These are phyloP conservation scores for Nicotiana attenuata DNA, from an alignment of 257 asterid genomes.

Conservation along the genomic window DNA sequence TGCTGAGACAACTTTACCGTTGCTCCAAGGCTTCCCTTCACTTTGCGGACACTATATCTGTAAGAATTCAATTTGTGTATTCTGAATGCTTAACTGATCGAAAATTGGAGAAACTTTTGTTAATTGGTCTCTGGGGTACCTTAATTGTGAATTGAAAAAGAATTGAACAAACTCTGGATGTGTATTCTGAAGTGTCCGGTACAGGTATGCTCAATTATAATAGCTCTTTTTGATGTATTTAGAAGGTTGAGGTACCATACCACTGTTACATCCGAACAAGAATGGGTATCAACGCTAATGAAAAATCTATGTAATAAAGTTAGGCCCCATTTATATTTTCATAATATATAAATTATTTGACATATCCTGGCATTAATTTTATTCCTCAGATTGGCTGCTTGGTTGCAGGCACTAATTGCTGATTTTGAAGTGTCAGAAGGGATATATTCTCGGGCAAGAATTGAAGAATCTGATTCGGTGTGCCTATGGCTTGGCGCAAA, in stretches of 20 bases:
- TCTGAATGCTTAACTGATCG: not conserved
- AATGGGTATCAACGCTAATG: not conserved
- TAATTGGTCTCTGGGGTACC: not conserved
- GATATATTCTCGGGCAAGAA: slow-evolving; percentile 75
- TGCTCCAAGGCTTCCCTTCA: not conserved
- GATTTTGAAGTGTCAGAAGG: slow-evolving; percentile 98
- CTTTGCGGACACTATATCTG: not conserved
- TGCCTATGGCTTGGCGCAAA: slow-evolving; percentile 98
- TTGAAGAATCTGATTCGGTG: slow-evolving; percentile 78
- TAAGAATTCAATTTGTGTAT: not conserved
- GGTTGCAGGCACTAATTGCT: slow-evolving; percentile 61
- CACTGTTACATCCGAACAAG: not conserved
- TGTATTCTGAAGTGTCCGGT: not conserved
- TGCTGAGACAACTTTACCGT: too few relatives aligned
- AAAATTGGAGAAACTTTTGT: not conserved
- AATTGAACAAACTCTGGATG: not conserved
- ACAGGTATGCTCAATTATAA: not conserved
- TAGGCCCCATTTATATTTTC: not conserved
- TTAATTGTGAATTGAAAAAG: not conserved
- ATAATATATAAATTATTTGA: not conserved
- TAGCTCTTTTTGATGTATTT: not conserved
- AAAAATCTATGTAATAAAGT: not conserved
- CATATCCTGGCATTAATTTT: not conserved
- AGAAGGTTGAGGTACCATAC: not conserved
- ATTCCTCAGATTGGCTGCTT: slow-evolving; percentile 4